A percentile compares a stretch with the other conserved stretches of the same genome.
phyloP scores from a whole-genome alignment of 1,284 basidiomycete genomes.

The Austropuccinia psidii region DNA sequence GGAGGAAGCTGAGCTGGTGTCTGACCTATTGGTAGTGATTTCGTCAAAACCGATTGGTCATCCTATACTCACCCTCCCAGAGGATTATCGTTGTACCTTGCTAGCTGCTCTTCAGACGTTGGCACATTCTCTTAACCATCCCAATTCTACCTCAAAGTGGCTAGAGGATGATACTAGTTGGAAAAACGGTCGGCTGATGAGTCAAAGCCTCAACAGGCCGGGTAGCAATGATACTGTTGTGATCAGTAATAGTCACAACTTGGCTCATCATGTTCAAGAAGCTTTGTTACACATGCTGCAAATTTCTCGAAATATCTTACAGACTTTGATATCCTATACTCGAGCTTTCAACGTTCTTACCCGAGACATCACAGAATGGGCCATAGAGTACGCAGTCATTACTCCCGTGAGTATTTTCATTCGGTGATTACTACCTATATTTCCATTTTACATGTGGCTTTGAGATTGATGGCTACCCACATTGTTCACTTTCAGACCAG shows the following conservation, averaged over 20 bases:
- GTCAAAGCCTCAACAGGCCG: background rate
- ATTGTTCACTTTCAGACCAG: slow-evolving; percentile 10
- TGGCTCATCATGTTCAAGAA: slow-evolving; percentile 29
- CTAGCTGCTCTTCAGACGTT: slow-evolving; percentile 23
- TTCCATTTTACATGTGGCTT: background rate
- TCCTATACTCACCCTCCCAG: slow-evolving; percentile 13
- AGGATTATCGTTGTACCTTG: slow-evolving; percentile 20
- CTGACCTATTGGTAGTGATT: slow-evolving; percentile 13
- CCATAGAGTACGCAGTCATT: slow-evolving; percentile 24
- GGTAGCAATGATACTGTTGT: slow-evolving; percentile 12
- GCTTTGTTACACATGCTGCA: slow-evolving; percentile 35
- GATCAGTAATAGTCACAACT: slow-evolving; percentile 6
- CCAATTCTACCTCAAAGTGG: slow-evolving; percentile 33
- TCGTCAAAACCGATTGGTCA: slow-evolving; percentile 29
- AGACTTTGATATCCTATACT: slow-evolving; percentile 29
- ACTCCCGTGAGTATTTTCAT: slow-evolving; percentile 24
- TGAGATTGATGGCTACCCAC: background rate
- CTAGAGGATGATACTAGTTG: slow-evolving; percentile 32
- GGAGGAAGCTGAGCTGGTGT: slow-evolving; percentile 27
- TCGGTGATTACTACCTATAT: background rate
- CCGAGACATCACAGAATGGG: slow-evolving; percentile 27
- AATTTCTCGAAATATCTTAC: slow-evolving; percentile 29
- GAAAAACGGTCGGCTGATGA: slow-evolving; percentile 20
- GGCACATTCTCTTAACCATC: slow-evolving; percentile 36
- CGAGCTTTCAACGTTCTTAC: slow-evolving; percentile 31